These are phyloP conservation scores for Camellia lanceoleosa DNA, from an alignment of 148 eudicot species.

Conservation along the genomic window DNA sequence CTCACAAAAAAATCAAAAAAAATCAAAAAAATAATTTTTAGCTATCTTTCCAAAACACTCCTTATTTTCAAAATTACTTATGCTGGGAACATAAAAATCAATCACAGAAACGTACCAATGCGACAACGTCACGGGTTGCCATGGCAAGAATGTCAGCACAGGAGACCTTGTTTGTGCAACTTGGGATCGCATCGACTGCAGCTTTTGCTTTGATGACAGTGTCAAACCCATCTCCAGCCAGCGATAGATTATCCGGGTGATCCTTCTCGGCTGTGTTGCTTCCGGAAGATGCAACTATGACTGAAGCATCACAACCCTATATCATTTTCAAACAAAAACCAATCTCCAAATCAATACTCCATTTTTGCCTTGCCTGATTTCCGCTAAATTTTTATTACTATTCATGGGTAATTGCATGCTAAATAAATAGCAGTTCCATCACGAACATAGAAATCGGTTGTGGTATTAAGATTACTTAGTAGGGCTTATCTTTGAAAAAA, in stretches of 20 bases:
- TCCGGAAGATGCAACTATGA: constrained; percentile 48
- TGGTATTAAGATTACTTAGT: too few species aligned
- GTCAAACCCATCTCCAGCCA: constrained; percentile 85
- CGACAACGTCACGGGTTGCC: constrained; percentile 60
- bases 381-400: too few species aligned
- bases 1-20: too few species aligned
- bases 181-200: constrained; percentile 46
- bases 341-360: too few species aligned
- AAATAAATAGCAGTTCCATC: too few species aligned
- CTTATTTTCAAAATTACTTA: too few species aligned
- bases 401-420: too few species aligned
- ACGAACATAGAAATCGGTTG: too few species aligned
- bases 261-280: constrained; percentile 65
- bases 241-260: constrained; percentile 61
- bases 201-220: constrained; percentile 67
- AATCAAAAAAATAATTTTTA: too few species aligned
- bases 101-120: constrained; percentile 30
- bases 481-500: too few species aligned
- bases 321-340: background rate
- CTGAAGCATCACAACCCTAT: constrained; percentile 85
- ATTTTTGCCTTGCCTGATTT: too few species aligned
- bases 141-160: constrained; percentile 71
- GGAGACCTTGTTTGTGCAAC: constrained; percentile 55
- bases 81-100: background rate
- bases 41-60: too few species aligned